Evolutionary conservation across 2,329 filamentous ascomycete genomes (phyloP).

Genomic region (Ustilaginoidea virens): DNA sequence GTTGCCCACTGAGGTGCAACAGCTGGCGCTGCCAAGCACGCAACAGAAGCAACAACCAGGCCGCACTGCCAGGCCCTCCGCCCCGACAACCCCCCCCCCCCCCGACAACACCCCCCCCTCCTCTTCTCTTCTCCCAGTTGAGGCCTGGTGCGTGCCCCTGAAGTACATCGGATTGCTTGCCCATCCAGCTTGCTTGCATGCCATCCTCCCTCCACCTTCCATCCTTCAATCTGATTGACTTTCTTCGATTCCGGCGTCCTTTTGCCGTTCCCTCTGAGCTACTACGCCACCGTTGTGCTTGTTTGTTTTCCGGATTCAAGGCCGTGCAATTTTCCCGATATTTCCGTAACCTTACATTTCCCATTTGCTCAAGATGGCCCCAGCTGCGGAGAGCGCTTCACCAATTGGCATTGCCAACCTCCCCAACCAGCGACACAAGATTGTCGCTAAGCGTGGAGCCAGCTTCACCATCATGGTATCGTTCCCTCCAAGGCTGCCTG

Average conservation of each 20-base stretch:
- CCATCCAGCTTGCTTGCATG: constrained; percentile 1
- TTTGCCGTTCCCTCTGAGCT: constrained; percentile 3
- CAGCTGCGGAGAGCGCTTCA: constrained; percentile 44
- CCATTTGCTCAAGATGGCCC: constrained; percentile 33
- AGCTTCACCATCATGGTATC: constrained; percentile 97
- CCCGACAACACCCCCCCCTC: no score
- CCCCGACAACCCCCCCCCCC: no score
- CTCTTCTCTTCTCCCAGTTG: no score
- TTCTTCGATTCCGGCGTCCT: constrained; percentile 2
- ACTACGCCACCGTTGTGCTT: no score
- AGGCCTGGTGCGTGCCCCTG: constrained; percentile 21
- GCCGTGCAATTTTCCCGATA: background rate
- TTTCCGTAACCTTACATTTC: no score
- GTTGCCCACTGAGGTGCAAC: no score
- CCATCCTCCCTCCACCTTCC: constrained; percentile 6
- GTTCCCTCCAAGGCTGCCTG: constrained; percentile 78
- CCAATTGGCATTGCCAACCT: constrained; percentile 62
- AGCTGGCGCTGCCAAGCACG: no score
- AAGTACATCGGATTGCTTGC: constrained; percentile 14
- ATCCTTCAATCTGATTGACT: constrained; percentile 5
- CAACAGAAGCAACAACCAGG: no score
- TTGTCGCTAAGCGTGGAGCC: constrained; percentile 72
- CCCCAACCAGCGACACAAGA: constrained; percentile 62
- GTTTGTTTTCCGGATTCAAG: no score
- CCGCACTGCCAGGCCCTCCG: no score